Conservation (phyloP, 768 basidiomycete species). For the Tylopilus intermedius region DNA sequence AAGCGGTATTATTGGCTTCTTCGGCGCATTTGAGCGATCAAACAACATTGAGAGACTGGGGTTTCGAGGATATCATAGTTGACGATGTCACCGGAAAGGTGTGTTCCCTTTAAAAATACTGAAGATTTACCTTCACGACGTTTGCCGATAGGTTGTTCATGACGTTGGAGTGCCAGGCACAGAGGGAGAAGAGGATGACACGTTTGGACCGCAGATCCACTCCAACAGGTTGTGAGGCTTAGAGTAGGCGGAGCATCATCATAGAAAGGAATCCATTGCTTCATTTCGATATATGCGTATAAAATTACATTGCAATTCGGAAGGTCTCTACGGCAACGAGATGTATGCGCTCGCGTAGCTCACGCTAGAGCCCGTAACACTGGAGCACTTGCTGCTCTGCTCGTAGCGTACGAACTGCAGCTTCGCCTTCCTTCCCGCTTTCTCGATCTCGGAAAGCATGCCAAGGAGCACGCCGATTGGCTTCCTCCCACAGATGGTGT, state of each 20-base stretch:
- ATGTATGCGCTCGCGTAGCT: slow-evolving; percentile 94
- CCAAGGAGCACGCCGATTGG: slow-evolving; percentile 91
- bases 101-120: slow-evolving; percentile 11
- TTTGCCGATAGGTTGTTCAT: slow-evolving; percentile 51
- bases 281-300: neutral
- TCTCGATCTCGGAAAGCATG: slow-evolving; percentile 58
- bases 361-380: slow-evolving; percentile 78
- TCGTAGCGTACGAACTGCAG: slow-evolving; percentile 89
- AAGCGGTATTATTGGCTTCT: slow-evolving; percentile 44
- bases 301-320: slow-evolving; percentile 1
- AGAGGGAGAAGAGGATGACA: slow-evolving; percentile 52
- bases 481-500: slow-evolving; percentile 96
- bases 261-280: neutral
- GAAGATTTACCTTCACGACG: neutral
- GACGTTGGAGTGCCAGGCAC: slow-evolving; percentile 68
- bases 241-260: neutral
- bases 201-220: slow-evolving; percentile 47
- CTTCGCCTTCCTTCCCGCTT: slow-evolving; percentile 29
- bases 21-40: slow-evolving; percentile 52
- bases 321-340: slow-evolving; percentile 36
- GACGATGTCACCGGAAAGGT: slow-evolving; percentile 52
- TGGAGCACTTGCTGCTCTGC: slow-evolving; percentile 77
- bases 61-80: slow-evolving; percentile 68
- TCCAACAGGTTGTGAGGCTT: slow-evolving; percentile 4
- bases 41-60: slow-evolving; percentile 69